Conservation (phyloP, 2,329 filamentous ascomycete genomes). For the Apiospora koreana region DNA sequence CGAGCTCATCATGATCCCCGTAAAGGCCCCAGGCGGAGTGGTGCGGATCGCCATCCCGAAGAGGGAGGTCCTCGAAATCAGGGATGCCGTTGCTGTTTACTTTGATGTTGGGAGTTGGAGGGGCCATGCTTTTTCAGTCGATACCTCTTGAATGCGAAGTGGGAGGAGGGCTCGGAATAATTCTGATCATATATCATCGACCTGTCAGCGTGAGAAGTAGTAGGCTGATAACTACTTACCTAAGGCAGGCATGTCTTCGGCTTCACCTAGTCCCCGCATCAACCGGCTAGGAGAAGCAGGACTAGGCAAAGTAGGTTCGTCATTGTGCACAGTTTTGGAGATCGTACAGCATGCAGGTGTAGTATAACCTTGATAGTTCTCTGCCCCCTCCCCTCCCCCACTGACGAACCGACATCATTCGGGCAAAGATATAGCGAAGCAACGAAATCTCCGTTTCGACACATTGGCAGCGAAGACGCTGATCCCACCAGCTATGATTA, state of each 20-base stretch:
- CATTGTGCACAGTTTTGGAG: slow-evolving; percentile 1
- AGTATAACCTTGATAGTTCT: not conserved
- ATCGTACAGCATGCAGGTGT: not conserved
- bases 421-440: not conserved
- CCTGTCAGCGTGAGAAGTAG: too few species aligned
- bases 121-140: slow-evolving; percentile 22
- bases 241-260: not conserved
- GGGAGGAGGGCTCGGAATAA: not conserved
- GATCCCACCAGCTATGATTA: too few species aligned
- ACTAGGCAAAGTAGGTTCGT: not conserved
- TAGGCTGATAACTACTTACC: too few species aligned
- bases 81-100: slow-evolving; percentile 46
- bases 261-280: not conserved
- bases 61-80: slow-evolving; percentile 27
- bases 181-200: not conserved
- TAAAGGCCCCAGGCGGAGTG: slow-evolving; percentile 13
- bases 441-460: not conserved
- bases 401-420: not conserved
- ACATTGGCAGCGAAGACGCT: too few species aligned
- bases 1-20: slow-evolving; percentile 10
- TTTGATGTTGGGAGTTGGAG: slow-evolving; percentile 28
- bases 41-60: slow-evolving; percentile 7
- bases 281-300: not conserved
- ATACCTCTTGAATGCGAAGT: not conserved
- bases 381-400: not conserved